Conservation (phyloP, 2,329 filamentous ascomycete genomes). For the Colletotrichum magnum region DNA sequence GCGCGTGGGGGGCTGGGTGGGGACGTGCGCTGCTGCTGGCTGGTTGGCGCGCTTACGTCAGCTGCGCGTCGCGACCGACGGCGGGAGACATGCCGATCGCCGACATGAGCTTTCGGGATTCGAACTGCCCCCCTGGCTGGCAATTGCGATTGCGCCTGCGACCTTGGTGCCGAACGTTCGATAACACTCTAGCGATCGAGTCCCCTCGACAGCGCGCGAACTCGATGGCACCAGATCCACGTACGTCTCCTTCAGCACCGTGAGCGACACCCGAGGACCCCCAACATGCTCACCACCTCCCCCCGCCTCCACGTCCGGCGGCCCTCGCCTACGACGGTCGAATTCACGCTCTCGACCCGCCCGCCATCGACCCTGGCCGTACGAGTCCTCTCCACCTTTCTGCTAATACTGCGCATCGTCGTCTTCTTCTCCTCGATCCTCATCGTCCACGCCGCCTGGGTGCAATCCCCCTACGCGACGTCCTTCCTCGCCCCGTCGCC, state of each 20-base stretch:
- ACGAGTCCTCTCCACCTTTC: constrained; percentile 59
- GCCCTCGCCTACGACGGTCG: constrained; percentile 89
- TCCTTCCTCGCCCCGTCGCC: constrained; percentile 21
- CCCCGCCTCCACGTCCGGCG: constrained; percentile 74
- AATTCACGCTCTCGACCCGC: constrained; percentile 91
- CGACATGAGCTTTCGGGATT: background rate
- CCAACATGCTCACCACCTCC: constrained; percentile 72
- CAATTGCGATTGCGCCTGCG: background rate
- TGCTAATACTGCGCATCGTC: constrained; percentile 59
- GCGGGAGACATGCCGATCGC: constrained; percentile 9
- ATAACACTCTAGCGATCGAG: background rate
- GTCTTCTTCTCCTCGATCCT: constrained; percentile 57
- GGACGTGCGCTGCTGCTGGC: background rate
- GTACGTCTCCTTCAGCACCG: background rate
- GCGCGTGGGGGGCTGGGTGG: background rate
- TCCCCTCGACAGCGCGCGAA: background rate
- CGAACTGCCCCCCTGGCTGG: background rate
- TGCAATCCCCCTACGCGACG: constrained; percentile 49
- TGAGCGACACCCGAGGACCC: background rate
- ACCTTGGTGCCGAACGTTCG: background rate
- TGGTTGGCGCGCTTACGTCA: background rate
- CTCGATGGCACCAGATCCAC: constrained; percentile 4
- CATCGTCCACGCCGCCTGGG: constrained; percentile 64
- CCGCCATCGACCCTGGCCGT: constrained; percentile 66
- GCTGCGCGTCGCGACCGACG: background rate